Evolutionary conservation across 768 basidiomycete species (phyloP), one percentile per base, ranked within the genome.

Genomic region (Imleria badia): DNA sequence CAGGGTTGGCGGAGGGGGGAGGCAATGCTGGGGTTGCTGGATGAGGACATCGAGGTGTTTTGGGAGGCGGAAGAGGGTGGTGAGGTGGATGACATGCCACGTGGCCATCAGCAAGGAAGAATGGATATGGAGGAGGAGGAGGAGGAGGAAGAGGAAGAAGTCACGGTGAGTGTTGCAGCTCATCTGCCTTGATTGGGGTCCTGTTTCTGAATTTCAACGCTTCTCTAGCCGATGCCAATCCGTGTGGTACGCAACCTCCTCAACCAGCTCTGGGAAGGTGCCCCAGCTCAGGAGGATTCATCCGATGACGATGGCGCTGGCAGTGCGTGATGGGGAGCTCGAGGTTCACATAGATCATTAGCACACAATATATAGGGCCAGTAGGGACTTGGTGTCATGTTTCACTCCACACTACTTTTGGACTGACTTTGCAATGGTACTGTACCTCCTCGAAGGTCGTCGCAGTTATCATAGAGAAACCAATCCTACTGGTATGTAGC

Each of bases 221-320:
- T 51, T 47, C n/a, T 47, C 12, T 46, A 88, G 86, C 78, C 83
- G 4, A 71, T 89, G 63, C 84, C 85, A 11, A 67, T 81, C 22
- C 79, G 84, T 2, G 65, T 85, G 8, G 66, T 87, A 2, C 75
- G 84, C 12, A 84, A 83, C 60, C 69, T 89, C 8, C 54, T 89
- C 38, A 79, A 78, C 47, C 72, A 84, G 10, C 78, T 89, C 58
- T 88, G 83, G 81, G 83, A 77, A 36, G 66, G 68, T 63, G 75
- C 45, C 0, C 48, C 42, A 4, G 53, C 48, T 26, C 56, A 35
- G 23, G 57, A 59, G 30, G 62, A 64, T 20, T 66, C 65, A 10
- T 64, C 65, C 10, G 59, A 60, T 13, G 66, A 66, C 35, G 63
- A 45, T 22, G 57, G 13, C 3, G 12, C 17, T 2, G 41, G 51